Evolutionary conservation across 2,329 filamentous ascomycete species (phyloP).

Genomic region (Pseudogymnoascus sp.): DNA sequence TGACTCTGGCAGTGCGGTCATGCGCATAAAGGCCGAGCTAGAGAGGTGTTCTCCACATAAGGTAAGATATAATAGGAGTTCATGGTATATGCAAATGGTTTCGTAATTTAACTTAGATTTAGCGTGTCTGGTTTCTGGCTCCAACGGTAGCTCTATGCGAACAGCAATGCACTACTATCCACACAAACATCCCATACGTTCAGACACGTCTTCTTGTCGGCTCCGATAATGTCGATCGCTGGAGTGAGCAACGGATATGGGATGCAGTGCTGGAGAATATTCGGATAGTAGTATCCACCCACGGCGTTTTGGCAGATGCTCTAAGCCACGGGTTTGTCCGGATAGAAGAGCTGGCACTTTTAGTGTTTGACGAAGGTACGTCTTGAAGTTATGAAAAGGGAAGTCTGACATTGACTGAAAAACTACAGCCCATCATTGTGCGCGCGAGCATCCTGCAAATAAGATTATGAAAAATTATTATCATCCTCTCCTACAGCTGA

Average conservation of each 20-base stretch:
- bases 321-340: constrained; percentile 53
- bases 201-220: constrained; percentile 47
- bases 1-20: constrained; percentile 45
- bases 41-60: constrained; percentile 44
- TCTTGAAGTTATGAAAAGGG: neutral
- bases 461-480: constrained; percentile 28
- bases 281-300: constrained; percentile 53
- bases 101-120: constrained; percentile 12
- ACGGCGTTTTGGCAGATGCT: constrained; percentile 50
- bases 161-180: constrained; percentile 57
- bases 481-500: constrained; percentile 19
- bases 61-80: constrained; percentile 32
- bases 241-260: constrained; percentile 53
- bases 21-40: constrained; percentile 58
- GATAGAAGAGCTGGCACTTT: constrained; percentile 43
- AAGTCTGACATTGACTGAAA: neutral
- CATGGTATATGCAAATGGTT: neutral
- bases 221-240: constrained; percentile 50
- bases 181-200: constrained; percentile 46
- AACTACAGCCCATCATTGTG: constrained; percentile 27
- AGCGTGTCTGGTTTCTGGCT: constrained; percentile 63
- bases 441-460: constrained; percentile 24
- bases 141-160: constrained; percentile 59
- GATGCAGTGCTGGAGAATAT: constrained; percentile 47
- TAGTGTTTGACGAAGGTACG: constrained; percentile 59